Base-by-base conservation (phyloP, 2,329 filamentous ascomycete genomes). In the Colletotrichum siamense region DNA sequence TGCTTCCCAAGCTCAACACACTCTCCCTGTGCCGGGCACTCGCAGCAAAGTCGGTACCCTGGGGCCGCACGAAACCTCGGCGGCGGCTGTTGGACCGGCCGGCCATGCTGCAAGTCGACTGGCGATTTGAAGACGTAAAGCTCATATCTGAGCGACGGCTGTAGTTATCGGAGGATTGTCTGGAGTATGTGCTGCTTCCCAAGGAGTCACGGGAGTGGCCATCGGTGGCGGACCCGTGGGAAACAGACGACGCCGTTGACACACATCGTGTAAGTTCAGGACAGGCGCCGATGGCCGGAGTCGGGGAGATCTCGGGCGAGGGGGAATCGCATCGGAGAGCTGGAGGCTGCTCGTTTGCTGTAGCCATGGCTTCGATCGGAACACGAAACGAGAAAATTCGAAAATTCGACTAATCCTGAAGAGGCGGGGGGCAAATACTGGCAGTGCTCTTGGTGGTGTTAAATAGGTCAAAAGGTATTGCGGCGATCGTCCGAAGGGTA, bases 1-100 rank as follows among this genome's bases (percentile, higher is more conserved):
- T 99, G 85, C 96, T 98, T 71, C 97, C 97, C 77, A 99, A 87
- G 82, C 95, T 98, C 92, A 99, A 94, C 79, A 99, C 97, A 83
- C 96, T 98, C 84, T 99, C 96, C 78, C 97, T 91, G 67, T 95
- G 95, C 82, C 93, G 93, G 63, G 97, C 97, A 73, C 96, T 98
- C 76, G 95, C 94, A 30, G 97, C 95, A 84, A 99, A 99, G 81
- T 96, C 92, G 68, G 95, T 98, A 70, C 93, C 95, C 83, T 96
- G 94, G 1, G 96, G 96, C 66, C 96, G 92, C 87, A 98, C 95
- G 86, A 96, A 98, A 59, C 96, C 96, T 77, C 96, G 91, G 80
- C 95, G 90, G 76, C 92, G 88, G 36, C 81, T 85, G n/a, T 52
- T 52, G 8, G 82, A 72, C 26, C 84, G 82, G 67, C 81, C 85